phyloP scores from a whole-genome alignment of 2,329 filamentous ascomycete genomes.

The Herpotrichia juniperi region DNA sequence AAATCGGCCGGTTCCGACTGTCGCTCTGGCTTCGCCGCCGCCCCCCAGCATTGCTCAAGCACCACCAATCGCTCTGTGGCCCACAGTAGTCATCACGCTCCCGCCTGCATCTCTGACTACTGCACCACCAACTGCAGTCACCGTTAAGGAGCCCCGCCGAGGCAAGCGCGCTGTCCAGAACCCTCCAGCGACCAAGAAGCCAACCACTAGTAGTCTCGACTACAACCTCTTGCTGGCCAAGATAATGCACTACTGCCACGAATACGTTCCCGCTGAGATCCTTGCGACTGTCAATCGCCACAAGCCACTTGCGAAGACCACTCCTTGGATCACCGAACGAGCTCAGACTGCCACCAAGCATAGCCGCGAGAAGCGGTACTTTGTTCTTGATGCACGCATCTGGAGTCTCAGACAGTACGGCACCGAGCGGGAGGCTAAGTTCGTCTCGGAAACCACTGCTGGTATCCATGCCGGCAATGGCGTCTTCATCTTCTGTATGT shows the following conservation, averaged over 20 bases:
- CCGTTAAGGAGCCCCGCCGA: too few species aligned
- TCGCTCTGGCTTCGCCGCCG: too few species aligned
- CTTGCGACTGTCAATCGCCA: conserved; percentile 24
- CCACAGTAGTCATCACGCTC: too few species aligned
- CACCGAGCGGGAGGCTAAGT: conserved; percentile 26
- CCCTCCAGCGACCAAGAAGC: not conserved
- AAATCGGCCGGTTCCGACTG: too few species aligned
- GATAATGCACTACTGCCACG: not conserved
- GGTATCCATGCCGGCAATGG: conserved; percentile 16
- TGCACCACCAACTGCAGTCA: too few species aligned
- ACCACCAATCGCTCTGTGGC: too few species aligned
- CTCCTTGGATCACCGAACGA: conserved; percentile 26
- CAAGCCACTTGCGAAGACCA: not conserved
- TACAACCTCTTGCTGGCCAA: not conserved
- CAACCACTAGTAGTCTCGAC: not conserved
- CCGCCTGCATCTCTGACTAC: too few species aligned
- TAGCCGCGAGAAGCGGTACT: conserved; percentile 31
- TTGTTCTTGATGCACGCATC: conserved; percentile 24
- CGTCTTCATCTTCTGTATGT: conserved; percentile 12
- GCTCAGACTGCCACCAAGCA: not conserved
- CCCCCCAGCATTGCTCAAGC: too few species aligned
- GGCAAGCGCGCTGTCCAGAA: too few species aligned
- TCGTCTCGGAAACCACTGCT: conserved; percentile 1
- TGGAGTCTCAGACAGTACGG: conserved; percentile 25
- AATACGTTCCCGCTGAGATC: not conserved